Evolutionary conservation across 805 yeast species (phyloP).

Genomic region (Yarrowia yakushimensis): DNA sequence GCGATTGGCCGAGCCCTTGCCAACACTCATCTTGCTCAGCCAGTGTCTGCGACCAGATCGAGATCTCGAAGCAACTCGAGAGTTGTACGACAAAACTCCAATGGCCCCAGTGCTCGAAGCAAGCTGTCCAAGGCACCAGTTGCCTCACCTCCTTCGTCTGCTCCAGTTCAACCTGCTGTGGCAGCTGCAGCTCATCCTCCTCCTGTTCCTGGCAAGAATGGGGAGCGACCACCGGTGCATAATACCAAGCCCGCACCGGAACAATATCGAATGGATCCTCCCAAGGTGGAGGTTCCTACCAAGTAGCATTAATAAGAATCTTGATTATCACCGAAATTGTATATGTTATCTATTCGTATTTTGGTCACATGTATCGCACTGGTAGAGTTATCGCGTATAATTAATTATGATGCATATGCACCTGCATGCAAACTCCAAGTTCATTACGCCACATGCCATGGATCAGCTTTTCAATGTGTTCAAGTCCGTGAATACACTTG

Average conservation of each 20-base stretch:
- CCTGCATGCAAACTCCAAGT: not conserved
- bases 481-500: conserved; percentile 14
- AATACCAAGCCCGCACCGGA: not conserved
- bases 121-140: conserved; percentile 11
- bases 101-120: not conserved
- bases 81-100: not conserved
- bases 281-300: conserved; percentile 18
- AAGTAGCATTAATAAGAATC: conserved; percentile 16
- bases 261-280: conserved; percentile 1
- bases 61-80: conserved; percentile 17
- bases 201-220: not conserved
- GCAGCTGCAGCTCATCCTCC: not conserved
- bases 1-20: conserved; percentile 15
- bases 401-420: not conserved
- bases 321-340: too few species aligned
- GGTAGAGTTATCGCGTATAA: too few species aligned
- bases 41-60: conserved; percentile 5
- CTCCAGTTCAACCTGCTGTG: not conserved
- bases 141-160: not conserved
- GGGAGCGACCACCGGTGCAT: not conserved
- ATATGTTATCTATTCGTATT: too few species aligned
- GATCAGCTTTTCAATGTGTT: conserved; percentile 6
- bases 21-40: conserved; percentile 3
- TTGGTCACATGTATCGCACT: too few species aligned
- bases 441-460: conserved; percentile 8